Base-by-base conservation (phyloP, 164 flowering plant genomes). In the Vitis labrusca region DNA sequence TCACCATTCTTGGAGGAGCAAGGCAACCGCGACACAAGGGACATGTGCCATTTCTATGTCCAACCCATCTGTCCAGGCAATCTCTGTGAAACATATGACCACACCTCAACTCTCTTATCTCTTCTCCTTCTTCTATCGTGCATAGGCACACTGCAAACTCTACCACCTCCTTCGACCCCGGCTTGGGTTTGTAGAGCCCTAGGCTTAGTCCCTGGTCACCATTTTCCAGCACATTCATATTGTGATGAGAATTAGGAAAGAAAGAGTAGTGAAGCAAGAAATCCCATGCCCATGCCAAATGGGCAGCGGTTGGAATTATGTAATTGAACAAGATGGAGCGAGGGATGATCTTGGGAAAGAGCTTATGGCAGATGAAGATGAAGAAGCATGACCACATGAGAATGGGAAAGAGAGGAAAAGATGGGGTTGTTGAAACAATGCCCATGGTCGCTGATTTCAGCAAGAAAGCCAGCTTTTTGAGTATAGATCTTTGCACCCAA, bases 91-190 rank as follows among this genome's bases (percentile, higher is more conserved):
- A 84, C 9, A 74, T 0, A 66, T 84, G 87, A 11, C 54, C 14
- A 52, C 85, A 84, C 17, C 75, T 73, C 66, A 84, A 65, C 50
- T 74, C 80, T 51, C 71, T 64, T 0, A 73, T 63, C 64, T 80
- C 85, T 1, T 84, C 84, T 14, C 73, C 85, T 61, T 72, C 75
- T 9, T 67, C 77, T 57, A 82, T 48, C 61, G 69, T 44, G 57
- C 75, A 55, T 11, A 84, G 69, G 15, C 84, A 82, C 32, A 82
- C 75, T 0, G 84, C 73, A 59, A 82, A 82, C 3, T 79, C 77
- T 2, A 8, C 53, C 0, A 8, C 48, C 0, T 60, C 62, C 1
- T 3, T 14, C 32, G 10, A 19, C 11, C 58, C 27, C 0, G 9
- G 9, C 5, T 9, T 19, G 70, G n/a, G 3, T 27, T 13, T 49